Evolutionary conservation across 164 flowering plant species (phyloP).

Genomic region (Aristolochia fimbriata): DNA sequence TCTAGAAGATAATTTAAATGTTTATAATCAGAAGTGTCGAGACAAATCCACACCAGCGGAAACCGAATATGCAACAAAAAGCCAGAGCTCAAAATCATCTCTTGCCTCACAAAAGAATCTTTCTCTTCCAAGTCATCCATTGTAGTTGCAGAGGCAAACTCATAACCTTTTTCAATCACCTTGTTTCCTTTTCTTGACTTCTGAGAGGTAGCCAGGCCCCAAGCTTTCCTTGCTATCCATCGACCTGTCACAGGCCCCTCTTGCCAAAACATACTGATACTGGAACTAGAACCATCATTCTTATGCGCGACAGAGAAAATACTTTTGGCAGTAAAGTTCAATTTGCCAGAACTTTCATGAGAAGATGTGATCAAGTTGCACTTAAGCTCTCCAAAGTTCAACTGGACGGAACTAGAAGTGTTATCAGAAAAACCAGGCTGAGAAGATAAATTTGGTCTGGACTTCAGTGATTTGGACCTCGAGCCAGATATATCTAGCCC

Average conservation of each 20-base stretch:
- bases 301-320: constrained; percentile 33
- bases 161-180: constrained; percentile 35
- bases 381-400: constrained; percentile 42
- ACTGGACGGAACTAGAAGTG: constrained; percentile 37
- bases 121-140: constrained; percentile 35
- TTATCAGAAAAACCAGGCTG: constrained; percentile 16
- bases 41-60: constrained; percentile 27
- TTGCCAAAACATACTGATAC: constrained; percentile 68
- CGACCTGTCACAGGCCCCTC: constrained; percentile 60
- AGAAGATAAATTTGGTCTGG: constrained; percentile 15
- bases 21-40: constrained; percentile 39
- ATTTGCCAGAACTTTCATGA: constrained; percentile 13
- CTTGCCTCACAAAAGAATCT: constrained; percentile 36
- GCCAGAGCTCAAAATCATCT: constrained; percentile 61
- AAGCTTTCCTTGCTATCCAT: constrained; percentile 54
- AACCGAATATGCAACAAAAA: constrained; percentile 41
- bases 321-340: constrained; percentile 29
- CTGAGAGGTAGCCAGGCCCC: constrained; percentile 45
- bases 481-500: constrained; percentile 52
- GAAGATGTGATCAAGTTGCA: constrained; percentile 33
- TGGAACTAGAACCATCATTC: constrained; percentile 21
- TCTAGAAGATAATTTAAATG: constrained; percentile 30
- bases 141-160: constrained; percentile 60
- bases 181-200: constrained; percentile 30
- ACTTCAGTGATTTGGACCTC: constrained; percentile 14